Evolutionary conservation across 495 filamentous ascomycete species (phyloP), one percentile per base, ranked within the genome.

Genomic region (Staphylotrichum longicolle): DNA sequence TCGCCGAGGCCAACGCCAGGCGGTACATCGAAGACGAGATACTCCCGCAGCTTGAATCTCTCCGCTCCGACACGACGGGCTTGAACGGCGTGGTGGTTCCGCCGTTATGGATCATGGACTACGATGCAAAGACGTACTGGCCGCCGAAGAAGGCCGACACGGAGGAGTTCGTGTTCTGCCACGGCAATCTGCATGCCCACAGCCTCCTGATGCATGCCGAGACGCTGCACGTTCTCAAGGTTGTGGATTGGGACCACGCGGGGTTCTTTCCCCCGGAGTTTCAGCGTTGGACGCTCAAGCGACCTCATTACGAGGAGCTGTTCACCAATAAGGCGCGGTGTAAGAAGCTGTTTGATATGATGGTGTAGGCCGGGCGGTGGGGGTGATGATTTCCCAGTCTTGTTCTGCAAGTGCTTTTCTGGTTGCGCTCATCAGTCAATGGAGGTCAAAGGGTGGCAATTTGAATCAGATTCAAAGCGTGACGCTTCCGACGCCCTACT

Each of bases 221-320:
- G 30, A 50, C 48, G 48, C 20, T 50, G 48, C 48, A 50, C 35
- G 48, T 50, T 14, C 11, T 50, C 30, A 35, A 50, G 32, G n/a
- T 50, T 50, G 48, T 50, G 2, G 48, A 50, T 9, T 50, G 48
- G 48, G 48, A 50, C 7, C 12, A 50, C 14, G 48, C 30, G 14
- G 48, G 48, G 9, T 50, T 34, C 4, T 50, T 50, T 9, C 48
- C 48, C 11, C 32, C 32, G 6, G 32, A 50, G 48, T 50, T 50
- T 7, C 48, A 50, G 30, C 30, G 34, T 12, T 50, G 48, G 48
- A 34, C 48, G 7, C 14, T 50, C 30, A 9, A 35, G 10, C 15
- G 48, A 32, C 10, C 32, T 5, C 30, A 35, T n/a, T 50, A 50
- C 34, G 48, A 50, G 32, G 48, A 14, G 0, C 12, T 34, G 10